Evolutionary conservation across 208 protist species (phyloP), one percentile per base, ranked within the genome.

Genomic region (Trypanosomatidae sp.): DNA sequence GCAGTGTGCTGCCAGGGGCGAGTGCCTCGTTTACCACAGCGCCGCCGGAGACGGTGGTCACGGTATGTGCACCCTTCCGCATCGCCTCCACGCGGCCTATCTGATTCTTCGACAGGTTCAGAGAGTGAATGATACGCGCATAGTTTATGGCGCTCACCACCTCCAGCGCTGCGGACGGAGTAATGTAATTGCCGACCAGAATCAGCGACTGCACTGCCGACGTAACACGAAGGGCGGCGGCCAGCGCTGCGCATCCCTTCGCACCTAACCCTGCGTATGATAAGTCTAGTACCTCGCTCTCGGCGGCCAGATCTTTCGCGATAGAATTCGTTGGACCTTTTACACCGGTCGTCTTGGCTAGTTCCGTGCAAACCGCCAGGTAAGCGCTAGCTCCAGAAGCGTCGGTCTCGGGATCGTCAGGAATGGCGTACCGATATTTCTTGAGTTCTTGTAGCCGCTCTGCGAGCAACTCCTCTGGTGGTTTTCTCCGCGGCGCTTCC

Each of bases 91-190:
- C 75, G 50, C 72, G 78, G 17, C 93, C 91, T 15, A 97, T 62
- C 39, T 73, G 77, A 69, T 98, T 98, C 56, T 86, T 84, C 19
- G 84, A 87, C 30, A 98, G 67, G 67, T 98, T 91, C 1, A 98
- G 69, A 36, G 64, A 62, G 25, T 82, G 84, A 28, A 98, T 74
- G 30, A 64, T 88, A 66, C 74, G 82, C 8, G 77, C 74, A 30
- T 93, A 86, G 43, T 75, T 85, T 53, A 97, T 76, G 41, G 88
- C 83, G 7, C 74, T 68, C n/a, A 86, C 86, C 66, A 98, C 74
- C 68, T 80, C 87, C 66, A 93, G 73, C 19, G 76, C 91, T 13
- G 81, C 88, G 13, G 79, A 80, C 15, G 94, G 85, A 10, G 84
- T 89, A 22, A 98, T 93, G 71, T 83, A 87, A 79, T 95, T 96